A percentile compares a stretch with the other conserved stretches of the same genome.
Conservation (phyloP, 257 asterid genomes). For the Solanum tarapatanum region DNA sequence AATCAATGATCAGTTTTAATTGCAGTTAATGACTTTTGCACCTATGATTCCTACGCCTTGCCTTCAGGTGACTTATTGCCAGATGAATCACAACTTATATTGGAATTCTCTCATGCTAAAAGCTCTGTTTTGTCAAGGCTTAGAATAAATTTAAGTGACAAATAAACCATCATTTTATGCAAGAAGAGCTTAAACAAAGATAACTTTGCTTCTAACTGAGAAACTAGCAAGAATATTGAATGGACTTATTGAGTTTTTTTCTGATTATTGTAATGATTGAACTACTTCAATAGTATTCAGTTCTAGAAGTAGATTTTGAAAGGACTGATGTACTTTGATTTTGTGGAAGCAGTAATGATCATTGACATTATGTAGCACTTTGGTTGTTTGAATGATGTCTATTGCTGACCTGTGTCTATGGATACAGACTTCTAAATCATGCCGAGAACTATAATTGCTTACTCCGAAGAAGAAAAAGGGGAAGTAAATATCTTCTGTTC, state of each 20-base stretch:
- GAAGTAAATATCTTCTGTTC: background rate
- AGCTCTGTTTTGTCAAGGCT: background rate
- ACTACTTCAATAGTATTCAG: background rate
- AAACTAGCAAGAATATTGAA: background rate
- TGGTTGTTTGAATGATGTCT: background rate
- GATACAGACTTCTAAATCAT: background rate
- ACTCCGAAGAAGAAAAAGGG: background rate
- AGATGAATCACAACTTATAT: background rate
- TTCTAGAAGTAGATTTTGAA: background rate
- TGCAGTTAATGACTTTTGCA: background rate
- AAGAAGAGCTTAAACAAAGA: background rate
- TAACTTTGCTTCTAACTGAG: background rate
- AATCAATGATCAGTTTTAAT: background rate
- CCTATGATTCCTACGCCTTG: background rate
- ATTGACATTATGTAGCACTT: background rate
- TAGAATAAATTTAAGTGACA: background rate
- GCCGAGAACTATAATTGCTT: background rate
- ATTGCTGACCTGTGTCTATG: background rate
- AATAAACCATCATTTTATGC: background rate
- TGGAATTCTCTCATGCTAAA: background rate
- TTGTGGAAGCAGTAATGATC: background rate
- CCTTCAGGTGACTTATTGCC: background rate
- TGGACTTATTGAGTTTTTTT: background rate
- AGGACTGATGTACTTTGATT: background rate
- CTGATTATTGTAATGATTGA: background rate